Evolutionary conservation across 768 basidiomycete genomes (phyloP).

Genomic region (Amanita pallidorosea): DNA sequence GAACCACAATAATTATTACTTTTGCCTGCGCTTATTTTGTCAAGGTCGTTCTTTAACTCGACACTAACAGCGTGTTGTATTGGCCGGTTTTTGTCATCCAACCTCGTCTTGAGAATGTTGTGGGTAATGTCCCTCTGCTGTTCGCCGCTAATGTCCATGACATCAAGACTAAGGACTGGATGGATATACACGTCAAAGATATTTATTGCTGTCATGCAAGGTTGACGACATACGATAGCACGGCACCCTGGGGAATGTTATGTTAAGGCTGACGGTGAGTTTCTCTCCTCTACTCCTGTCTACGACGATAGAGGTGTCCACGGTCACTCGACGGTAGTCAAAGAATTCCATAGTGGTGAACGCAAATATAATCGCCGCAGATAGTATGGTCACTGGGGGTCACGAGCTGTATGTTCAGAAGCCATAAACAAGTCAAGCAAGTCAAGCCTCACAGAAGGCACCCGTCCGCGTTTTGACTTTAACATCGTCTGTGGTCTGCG

Average conservation of each 20-base stretch:
- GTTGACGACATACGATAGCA: constrained; percentile 73
- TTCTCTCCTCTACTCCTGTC: constrained; percentile 95
- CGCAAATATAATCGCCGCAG: constrained; percentile 84
- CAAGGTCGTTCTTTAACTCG: constrained; percentile 81
- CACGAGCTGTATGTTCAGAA: constrained; percentile 4
- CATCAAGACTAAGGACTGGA: constrained; percentile 86
- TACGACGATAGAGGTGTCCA: constrained; percentile 89
- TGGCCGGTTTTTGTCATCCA: constrained; percentile 46
- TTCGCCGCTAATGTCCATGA: constrained; percentile 98
- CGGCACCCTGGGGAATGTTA: constrained; percentile 94
- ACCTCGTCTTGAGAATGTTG: constrained; percentile 75
- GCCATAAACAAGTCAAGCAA: not conserved
- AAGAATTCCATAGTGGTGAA: constrained; percentile 92
- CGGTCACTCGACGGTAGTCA: constrained; percentile 80
- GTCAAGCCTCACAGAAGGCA: constrained; percentile 58
- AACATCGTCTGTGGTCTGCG: constrained; percentile 95
- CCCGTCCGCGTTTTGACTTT: constrained; percentile 97
- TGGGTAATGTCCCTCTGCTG: constrained; percentile 86
- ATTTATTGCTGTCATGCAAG: constrained; percentile 1
- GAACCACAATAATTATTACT: constrained; percentile 78
- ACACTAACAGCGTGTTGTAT: constrained; percentile 44
- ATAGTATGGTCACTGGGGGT: constrained; percentile 81
- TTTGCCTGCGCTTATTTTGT: constrained; percentile 58
- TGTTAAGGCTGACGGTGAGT: constrained; percentile 80
- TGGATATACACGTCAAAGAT: constrained; percentile 19